Evolutionary conservation across 331 rosid genomes (phyloP).

Genomic region (Pyrus hybrid): DNA sequence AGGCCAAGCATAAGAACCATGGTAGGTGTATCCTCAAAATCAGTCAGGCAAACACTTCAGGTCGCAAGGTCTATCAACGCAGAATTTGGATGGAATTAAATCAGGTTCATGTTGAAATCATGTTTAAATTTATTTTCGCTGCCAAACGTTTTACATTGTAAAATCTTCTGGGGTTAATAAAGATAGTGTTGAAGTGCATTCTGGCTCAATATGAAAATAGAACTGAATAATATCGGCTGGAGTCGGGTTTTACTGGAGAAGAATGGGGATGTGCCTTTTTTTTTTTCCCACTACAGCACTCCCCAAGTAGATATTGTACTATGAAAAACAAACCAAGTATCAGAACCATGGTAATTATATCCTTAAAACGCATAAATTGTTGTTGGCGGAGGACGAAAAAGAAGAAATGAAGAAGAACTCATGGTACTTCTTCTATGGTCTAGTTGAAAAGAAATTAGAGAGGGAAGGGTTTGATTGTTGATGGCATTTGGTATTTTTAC

Average conservation of each 20-base stretch:
- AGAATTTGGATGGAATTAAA: background rate
- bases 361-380: too few relatives aligned
- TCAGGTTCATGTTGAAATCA: background rate
- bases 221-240: background rate
- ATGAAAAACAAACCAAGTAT: too few relatives aligned
- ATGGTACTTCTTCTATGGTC: too few relatives aligned
- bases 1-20: too few relatives aligned
- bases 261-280: too few relatives aligned
- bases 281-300: background rate
- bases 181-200: background rate
- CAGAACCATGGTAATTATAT: too few relatives aligned
- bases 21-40: background rate
- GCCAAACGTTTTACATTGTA: background rate
- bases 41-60: background rate
- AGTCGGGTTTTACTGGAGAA: background rate
- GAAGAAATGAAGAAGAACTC: too few relatives aligned
- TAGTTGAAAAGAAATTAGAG: too few relatives aligned
- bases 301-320: too few relatives aligned
- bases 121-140: background rate
- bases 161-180: background rate
- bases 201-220: background rate
- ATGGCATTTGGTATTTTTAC: too few relatives aligned
- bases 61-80: background rate
- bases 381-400: too few relatives aligned
- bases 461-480: too few relatives aligned